Evolutionary conservation across 116 monocot species (phyloP).

Genomic region (Iris pallida): DNA sequence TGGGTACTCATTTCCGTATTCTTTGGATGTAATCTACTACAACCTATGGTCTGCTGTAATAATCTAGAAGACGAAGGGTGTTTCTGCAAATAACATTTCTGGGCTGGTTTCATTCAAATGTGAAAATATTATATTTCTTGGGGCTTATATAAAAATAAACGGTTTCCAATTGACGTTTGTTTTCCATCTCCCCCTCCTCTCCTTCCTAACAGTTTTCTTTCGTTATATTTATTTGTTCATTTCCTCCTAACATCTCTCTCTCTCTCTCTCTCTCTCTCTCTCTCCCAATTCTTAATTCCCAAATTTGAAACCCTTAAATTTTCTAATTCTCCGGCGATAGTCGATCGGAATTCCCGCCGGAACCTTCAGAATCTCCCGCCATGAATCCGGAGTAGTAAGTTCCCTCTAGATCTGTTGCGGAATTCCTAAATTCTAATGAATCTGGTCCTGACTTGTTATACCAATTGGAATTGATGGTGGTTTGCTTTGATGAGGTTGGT

Average conservation of each 20-base stretch:
- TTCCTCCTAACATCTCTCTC: neutral
- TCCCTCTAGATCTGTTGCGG: neutral
- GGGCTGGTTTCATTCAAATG: too few species aligned
- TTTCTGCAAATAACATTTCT: too few species aligned
- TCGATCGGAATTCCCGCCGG: neutral
- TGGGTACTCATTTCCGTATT: too few species aligned
- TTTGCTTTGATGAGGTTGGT: neutral
- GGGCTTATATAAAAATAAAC: neutral
- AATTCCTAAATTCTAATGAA: neutral
- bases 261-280: conserved; percentile 7
- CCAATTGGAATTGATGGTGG: neutral
- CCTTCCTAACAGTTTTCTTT: neutral
- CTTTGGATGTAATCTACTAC: too few species aligned
- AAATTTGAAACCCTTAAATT: too few species aligned
- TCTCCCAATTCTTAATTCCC: neutral
- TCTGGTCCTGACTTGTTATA: neutral
- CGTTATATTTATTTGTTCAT: neutral
- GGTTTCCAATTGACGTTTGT: neutral
- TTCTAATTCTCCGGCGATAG: neutral
- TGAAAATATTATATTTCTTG: too few species aligned
- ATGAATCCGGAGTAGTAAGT: conserved; percentile 24
- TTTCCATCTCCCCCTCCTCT: neutral
- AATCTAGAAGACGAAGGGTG: too few species aligned
- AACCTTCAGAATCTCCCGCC: neutral
- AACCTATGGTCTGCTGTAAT: too few species aligned